Evolutionary conservation across 2,329 filamentous ascomycete species (phyloP).

Genomic region (Ramularia collo-cygni): DNA sequence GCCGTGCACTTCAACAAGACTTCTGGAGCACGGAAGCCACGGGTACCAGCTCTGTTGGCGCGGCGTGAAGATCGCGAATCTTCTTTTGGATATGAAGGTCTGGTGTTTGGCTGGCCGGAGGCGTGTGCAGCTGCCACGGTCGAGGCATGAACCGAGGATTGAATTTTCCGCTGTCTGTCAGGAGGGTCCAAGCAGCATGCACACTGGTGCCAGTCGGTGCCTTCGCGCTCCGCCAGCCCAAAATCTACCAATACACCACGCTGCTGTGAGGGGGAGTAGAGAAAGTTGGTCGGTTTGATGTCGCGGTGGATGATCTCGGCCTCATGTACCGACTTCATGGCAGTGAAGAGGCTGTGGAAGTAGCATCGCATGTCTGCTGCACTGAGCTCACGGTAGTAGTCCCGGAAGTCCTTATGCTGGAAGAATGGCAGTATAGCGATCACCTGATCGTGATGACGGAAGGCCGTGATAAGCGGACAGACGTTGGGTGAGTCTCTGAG

Average conservation of each 20-base stretch:
- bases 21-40: conserved; percentile 92
- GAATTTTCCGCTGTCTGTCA: conserved; percentile 53
- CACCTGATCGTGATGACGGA: conserved; percentile 88
- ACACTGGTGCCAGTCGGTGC: conserved; percentile 71
- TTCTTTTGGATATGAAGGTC: conserved; percentile 73
- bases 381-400: conserved; percentile 88
- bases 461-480: conserved; percentile 95
- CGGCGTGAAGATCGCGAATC: conserved; percentile 81
- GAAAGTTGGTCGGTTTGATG: conserved; percentile 79
- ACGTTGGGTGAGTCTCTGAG: conserved; percentile 76
- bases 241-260: conserved; percentile 97
- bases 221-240: conserved; percentile 74
- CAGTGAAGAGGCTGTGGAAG: conserved; percentile 79
- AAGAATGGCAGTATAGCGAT: conserved; percentile 94
- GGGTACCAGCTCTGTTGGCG: conserved; percentile 88
- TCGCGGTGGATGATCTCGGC: conserved; percentile 69
- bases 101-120: conserved; percentile 26
- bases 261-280: conserved; percentile 75
- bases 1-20: conserved; percentile 96
- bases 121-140: conserved; percentile 32
- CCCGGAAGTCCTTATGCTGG: conserved; percentile 86
- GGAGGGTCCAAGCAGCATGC: conserved; percentile 64
- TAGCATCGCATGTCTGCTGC: conserved; percentile 83
- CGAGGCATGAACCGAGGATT: conserved; percentile 53
- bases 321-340: conserved; percentile 73